Conservation (phyloP, 768 basidiomycete genomes). For the Rhodotorula diobovata region DNA sequence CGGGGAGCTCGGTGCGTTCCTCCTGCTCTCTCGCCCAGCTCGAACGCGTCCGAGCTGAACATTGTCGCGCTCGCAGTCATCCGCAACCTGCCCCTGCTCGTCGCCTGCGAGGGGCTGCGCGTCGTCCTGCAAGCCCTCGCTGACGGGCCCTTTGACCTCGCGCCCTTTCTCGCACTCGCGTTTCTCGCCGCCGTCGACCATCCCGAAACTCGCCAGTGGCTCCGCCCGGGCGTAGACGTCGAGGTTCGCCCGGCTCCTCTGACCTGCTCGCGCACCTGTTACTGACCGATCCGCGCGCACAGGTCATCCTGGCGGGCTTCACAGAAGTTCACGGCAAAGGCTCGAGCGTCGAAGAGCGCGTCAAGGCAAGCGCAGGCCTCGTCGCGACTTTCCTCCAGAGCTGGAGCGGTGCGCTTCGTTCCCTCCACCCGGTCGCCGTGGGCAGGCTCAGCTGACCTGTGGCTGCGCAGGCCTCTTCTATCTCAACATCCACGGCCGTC, state of each 20-base stretch:
- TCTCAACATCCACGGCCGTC: conserved; percentile 82
- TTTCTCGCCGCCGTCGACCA: conserved; percentile 81
- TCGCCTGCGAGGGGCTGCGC: conserved; percentile 74
- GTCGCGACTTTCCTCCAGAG: conserved; percentile 78
- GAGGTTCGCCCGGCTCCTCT: conserved; percentile 56
- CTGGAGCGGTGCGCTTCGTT: conserved; percentile 73
- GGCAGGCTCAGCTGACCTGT: conserved; percentile 3
- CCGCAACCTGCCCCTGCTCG: conserved; percentile 77
- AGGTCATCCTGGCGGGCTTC: conserved; percentile 71
- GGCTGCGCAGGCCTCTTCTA: conserved; percentile 68
- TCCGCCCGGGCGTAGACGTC: conserved; percentile 77
- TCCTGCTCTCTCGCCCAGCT: not conserved
- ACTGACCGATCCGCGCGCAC: conserved; percentile 51
- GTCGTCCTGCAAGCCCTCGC: conserved; percentile 78
- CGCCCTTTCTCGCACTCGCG: conserved; percentile 64
- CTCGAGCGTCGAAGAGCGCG: conserved; percentile 67
- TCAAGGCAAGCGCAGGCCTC: conserved; percentile 70
- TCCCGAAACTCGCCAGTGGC: conserved; percentile 70
- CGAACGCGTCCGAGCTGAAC: too few species aligned
- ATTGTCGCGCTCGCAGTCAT: conserved; percentile 63
- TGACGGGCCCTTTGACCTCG: conserved; percentile 51
- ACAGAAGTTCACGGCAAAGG: conserved; percentile 90
- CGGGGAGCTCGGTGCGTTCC: conserved; percentile 71
- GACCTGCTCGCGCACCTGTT: not conserved
- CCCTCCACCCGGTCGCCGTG: not conserved